phyloP scores from a whole-genome alignment of 2,329 filamentous ascomycete species.

The Phaeosphaeriaceae sp. region DNA sequence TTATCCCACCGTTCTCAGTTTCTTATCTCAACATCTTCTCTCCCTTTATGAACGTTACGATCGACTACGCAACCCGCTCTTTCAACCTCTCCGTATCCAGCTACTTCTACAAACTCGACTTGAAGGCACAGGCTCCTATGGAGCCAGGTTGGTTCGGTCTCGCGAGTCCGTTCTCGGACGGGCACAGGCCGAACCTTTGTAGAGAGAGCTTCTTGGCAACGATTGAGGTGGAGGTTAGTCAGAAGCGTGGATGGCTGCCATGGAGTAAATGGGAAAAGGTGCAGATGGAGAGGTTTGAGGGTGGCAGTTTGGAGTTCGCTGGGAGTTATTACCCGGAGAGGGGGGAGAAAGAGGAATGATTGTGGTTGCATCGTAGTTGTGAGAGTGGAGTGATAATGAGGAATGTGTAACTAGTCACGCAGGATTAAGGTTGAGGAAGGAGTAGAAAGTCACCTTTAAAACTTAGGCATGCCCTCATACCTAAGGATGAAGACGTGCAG shows the following conservation, averaged over 20 bases:
- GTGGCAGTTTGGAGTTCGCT: constrained; percentile 57
- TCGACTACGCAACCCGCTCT: constrained; percentile 49
- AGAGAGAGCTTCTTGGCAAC: constrained; percentile 56
- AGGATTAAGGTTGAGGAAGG: too few relatives aligned
- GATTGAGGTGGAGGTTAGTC: constrained; percentile 52
- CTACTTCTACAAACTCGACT: constrained; percentile 50
- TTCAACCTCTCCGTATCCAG: constrained; percentile 49
- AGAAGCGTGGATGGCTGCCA: constrained; percentile 46
- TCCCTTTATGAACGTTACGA: constrained; percentile 52
- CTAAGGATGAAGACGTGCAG: too few relatives aligned
- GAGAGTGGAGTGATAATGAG: not conserved
- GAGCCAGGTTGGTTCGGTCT: constrained; percentile 54
- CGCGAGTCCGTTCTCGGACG: constrained; percentile 54
- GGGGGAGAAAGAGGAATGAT: constrained; percentile 45
- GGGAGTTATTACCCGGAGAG: constrained; percentile 55
- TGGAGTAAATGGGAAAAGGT: constrained; percentile 49
- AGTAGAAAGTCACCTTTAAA: too few relatives aligned
- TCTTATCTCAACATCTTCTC: constrained; percentile 35
- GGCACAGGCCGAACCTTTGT: constrained; percentile 53
- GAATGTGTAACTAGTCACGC: too few relatives aligned
- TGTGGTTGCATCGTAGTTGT: not conserved
- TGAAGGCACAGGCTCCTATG: constrained; percentile 50
- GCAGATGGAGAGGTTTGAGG: constrained; percentile 50
- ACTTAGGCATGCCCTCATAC: too few relatives aligned
- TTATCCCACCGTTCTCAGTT: constrained; percentile 54